Base-by-base conservation (phyloP, 169 alveolate species). In the Eimeria tenella region DNA sequence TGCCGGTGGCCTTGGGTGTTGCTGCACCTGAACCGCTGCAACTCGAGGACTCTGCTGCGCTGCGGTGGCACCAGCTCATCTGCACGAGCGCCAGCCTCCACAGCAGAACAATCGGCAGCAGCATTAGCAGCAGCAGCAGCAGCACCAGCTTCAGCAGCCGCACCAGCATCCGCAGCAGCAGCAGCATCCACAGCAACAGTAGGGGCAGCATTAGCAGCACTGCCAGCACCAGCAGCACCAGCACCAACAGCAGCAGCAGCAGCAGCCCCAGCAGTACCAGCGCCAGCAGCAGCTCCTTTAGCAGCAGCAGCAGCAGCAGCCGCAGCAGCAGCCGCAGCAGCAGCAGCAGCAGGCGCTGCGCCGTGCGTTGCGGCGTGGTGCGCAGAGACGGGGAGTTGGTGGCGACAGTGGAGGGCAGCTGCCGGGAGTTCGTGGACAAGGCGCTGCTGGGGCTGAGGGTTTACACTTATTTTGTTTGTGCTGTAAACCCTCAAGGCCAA, bases 341-440 rank as follows among this genome's bases (percentile, higher is more conserved):
- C 65, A 56, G 13, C 65, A 56, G 65, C 65, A 56, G 13, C 65
- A 56, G 65, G 19, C 7, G 65, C 65, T 9, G 65, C 65, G 13
- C 19, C 65, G 21, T 73, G 55, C 83, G 25, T 75, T 50, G 23
- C 55, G 7, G 42, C 65, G 23, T n/a, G n/a, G n/a, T n/a, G 6
- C 74, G 17, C 90, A 84, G 92, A 31, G 81, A 84, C 50, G 65
- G 81, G 52, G 52, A 9, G 60, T 19, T 84, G 25, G 52, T 84
- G 65, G 92, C 92, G 13, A 60, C 81, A 5, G 65, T 63, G 50
- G 92, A 63, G n/a, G 25, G 77, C 25, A 2, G 49, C 25, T 10
- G 31, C 31, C 13, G 92, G 60, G 92, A 50, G n/a, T 84, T 25
- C 81, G 6, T 63, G 65, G 92, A 84, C 65, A 7, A 17, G 15